Evolutionary conservation across 2,329 filamentous ascomycete species (phyloP).

Genomic region (Metarhizium sp.): DNA sequence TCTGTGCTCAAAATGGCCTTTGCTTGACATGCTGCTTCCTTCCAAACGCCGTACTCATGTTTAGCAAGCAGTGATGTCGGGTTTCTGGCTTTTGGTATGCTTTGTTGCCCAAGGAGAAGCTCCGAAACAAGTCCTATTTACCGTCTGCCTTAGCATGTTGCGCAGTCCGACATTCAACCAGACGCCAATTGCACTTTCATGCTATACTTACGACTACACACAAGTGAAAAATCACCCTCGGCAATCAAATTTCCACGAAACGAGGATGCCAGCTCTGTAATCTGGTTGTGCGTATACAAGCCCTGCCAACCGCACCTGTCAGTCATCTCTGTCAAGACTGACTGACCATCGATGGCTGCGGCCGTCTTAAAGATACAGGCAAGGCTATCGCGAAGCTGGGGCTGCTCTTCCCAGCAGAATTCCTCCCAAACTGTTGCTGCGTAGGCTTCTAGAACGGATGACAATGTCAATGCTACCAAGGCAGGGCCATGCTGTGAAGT

Average conservation of each 20-base stretch:
- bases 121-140: slow-evolving; percentile 9
- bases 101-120: slow-evolving; percentile 15
- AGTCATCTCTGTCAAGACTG: slow-evolving; percentile 11
- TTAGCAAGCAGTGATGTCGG: slow-evolving; percentile 11
- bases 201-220: not conserved
- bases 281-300: slow-evolving; percentile 15
- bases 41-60: slow-evolving; percentile 14
- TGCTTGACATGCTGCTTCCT: slow-evolving; percentile 10
- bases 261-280: slow-evolving; percentile 11
- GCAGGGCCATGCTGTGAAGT: slow-evolving; percentile 15
- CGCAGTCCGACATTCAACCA: too few relatives aligned
- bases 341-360: not conserved
- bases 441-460: slow-evolving; percentile 10
- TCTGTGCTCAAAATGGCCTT: slow-evolving; percentile 3
- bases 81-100: slow-evolving; percentile 9
- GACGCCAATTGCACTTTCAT: too few relatives aligned
- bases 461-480: slow-evolving; percentile 11
- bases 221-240: not conserved
- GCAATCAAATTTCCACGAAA: slow-evolving; percentile 7
- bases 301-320: slow-evolving; percentile 21
- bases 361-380: not conserved
- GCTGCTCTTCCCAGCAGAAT: not conserved
- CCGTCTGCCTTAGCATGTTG: not conserved
- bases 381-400: not conserved
- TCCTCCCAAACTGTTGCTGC: not conserved